Percentiles rank a stretch among this genome's conserved stretches.
Conservation (phyloP, 169 alveolate genomes). For the Amoebophrya sp. region DNA sequence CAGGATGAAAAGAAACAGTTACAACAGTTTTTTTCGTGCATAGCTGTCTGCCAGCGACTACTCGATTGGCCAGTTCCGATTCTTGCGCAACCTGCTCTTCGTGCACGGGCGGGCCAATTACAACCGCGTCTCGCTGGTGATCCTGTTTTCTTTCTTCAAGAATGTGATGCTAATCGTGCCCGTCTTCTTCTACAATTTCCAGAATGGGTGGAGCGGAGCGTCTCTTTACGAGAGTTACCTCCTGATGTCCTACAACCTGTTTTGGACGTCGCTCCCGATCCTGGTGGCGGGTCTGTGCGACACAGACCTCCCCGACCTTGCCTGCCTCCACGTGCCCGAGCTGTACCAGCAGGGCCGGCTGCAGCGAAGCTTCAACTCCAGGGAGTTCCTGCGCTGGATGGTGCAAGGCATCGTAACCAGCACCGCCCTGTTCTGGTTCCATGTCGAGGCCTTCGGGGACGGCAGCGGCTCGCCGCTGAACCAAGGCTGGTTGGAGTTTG, state of each 20-base stretch:
- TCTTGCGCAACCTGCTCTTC: conserved; percentile 57
- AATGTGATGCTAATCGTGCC: conserved; percentile 87
- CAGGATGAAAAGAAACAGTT: no score
- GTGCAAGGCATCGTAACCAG: background rate
- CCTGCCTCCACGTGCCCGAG: background rate
- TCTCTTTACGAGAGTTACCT: conserved; percentile 76
- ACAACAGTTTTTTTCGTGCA: no score
- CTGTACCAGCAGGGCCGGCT: background rate
- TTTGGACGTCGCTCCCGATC: conserved; percentile 72
- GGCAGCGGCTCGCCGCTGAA: no score
- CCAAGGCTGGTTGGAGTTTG: no score
- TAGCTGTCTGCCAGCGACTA: conserved; percentile 72
- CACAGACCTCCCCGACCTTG: background rate
- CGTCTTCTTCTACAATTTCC: conserved; percentile 77
- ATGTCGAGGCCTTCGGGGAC: no score
- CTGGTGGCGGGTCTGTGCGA: conserved; percentile 44
- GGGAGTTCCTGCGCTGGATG: background rate
- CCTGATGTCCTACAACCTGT: conserved; percentile 69
- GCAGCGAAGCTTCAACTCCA: background rate
- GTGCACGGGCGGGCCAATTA: conserved; percentile 71
- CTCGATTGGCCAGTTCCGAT: conserved; percentile 71
- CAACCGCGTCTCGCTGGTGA: conserved; percentile 63
- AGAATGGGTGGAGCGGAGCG: conserved; percentile 63
- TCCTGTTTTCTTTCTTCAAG: conserved; percentile 91
- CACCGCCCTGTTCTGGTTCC: background rate